Percentiles rank a stretch among this genome's conserved stretches.
phyloP scores from a whole-genome alignment of 176 grass and related monocot genomes.

The Ensete ventricosum region DNA sequence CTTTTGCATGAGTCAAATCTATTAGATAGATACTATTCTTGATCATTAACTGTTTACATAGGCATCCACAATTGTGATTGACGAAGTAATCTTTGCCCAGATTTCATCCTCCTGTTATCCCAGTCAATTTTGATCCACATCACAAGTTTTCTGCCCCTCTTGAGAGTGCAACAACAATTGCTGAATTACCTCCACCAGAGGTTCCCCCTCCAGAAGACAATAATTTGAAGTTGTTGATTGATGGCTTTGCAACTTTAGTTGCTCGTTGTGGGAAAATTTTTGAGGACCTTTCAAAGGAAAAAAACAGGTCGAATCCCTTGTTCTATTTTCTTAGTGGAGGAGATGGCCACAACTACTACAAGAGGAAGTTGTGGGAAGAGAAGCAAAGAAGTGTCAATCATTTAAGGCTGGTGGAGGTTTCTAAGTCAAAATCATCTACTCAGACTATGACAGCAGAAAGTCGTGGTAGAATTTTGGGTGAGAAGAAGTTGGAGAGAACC shows the following conservation, averaged over 20 bases:
- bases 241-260: slow-evolving; percentile 76
- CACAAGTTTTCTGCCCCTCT: slow-evolving; percentile 62
- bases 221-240: slow-evolving; percentile 64
- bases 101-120: slow-evolving; percentile 69
- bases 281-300: slow-evolving; percentile 93
- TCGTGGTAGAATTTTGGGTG: slow-evolving; percentile 88
- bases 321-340: slow-evolving; percentile 76
- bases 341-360: slow-evolving; percentile 71
- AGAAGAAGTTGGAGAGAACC: slow-evolving; percentile 77
- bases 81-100: slow-evolving; percentile 32
- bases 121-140: slow-evolving; percentile 58
- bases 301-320: slow-evolving; percentile 59
- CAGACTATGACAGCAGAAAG: slow-evolving; percentile 69
- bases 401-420: slow-evolving; percentile 23
- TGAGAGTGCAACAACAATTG: slow-evolving; percentile 33
- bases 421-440: slow-evolving; percentile 39
- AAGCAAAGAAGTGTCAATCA: slow-evolving; percentile 56
- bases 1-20: no score
- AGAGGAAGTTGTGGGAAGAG: slow-evolving; percentile 79
- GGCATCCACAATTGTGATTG: not conserved
- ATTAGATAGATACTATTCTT: not conserved
- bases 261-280: slow-evolving; percentile 85
- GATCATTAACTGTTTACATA: not conserved
- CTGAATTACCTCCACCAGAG: slow-evolving; percentile 55
- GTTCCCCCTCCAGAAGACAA: slow-evolving; percentile 70